These are phyloP conservation scores for Aspergillus pseudoviridinutans DNA, from an alignment of 2,329 filamentous ascomycete species.

Conservation along the genomic window DNA sequence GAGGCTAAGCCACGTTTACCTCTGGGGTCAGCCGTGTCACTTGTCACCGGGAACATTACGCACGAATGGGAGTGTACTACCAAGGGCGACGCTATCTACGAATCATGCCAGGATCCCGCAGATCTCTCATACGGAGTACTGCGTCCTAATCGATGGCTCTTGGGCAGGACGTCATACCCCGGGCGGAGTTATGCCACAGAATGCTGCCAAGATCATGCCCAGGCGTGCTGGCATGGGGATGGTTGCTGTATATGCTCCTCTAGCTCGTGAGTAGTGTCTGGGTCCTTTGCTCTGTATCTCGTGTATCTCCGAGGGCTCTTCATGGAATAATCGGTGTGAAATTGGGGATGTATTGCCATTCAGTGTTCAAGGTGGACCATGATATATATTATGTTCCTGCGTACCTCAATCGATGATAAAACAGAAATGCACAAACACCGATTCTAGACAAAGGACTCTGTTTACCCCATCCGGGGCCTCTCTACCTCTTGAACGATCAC, in stretches of 20 bases:
- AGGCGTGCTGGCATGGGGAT: conserved; percentile 8
- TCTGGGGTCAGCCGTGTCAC: no score
- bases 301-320: not conserved
- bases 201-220: no score
- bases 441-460: not conserved
- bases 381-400: not conserved
- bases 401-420: not conserved
- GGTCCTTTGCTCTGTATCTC: not conserved
- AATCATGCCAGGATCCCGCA: no score
- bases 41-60: no score
- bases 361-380: not conserved
- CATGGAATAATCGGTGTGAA: not conserved
- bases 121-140: no score
- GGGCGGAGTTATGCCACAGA: no score
- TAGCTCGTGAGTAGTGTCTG: not conserved
- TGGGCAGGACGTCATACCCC: no score
- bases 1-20: no score
- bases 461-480: no score
- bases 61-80: not conserved
- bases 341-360: not conserved
- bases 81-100: no score
- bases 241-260: conserved; percentile 4
- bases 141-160: no score
- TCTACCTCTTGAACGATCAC: not conserved
- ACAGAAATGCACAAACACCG: no score